These are phyloP conservation scores for Euphorbia peplus DNA, from an alignment of 345 rosid species.

Conservation along the genomic window DNA sequence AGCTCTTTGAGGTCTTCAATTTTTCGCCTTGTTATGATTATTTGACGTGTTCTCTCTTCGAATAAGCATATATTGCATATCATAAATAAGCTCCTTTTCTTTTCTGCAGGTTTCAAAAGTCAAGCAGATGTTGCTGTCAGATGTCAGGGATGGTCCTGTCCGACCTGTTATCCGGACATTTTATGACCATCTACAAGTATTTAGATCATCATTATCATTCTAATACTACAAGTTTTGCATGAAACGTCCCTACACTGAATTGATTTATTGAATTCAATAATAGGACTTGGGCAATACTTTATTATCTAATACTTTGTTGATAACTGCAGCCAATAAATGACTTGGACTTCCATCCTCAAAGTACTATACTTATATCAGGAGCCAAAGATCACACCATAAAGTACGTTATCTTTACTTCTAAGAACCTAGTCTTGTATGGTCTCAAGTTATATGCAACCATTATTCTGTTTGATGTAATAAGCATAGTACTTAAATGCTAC, in stretches of 20 bases:
- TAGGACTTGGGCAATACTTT: not conserved
- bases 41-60: not conserved
- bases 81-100: constrained; percentile 4
- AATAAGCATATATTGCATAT: not conserved
- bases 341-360: constrained; percentile 86
- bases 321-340: constrained; percentile 70
- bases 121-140: constrained; percentile 77
- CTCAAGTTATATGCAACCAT: not conserved
- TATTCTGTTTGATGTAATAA: not conserved
- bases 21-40: not conserved
- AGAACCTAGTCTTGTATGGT: constrained; percentile 3
- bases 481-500: not conserved
- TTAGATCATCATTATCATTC: constrained; percentile 15
- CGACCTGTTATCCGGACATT: constrained; percentile 74
- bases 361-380: constrained; percentile 59
- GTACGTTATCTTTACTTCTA: constrained; percentile 35
- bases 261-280: not conserved
- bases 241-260: not conserved
- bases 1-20: constrained; percentile 70
- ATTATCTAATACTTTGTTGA: constrained; percentile 20
- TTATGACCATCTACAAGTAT: constrained; percentile 79
- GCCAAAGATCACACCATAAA: constrained; percentile 81
- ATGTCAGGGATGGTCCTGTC: constrained; percentile 56
- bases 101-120: constrained; percentile 59
- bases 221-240: not conserved